Conservation (phyloP, 2,329 filamentous ascomycete genomes). For the Aplosporella prunicola region DNA sequence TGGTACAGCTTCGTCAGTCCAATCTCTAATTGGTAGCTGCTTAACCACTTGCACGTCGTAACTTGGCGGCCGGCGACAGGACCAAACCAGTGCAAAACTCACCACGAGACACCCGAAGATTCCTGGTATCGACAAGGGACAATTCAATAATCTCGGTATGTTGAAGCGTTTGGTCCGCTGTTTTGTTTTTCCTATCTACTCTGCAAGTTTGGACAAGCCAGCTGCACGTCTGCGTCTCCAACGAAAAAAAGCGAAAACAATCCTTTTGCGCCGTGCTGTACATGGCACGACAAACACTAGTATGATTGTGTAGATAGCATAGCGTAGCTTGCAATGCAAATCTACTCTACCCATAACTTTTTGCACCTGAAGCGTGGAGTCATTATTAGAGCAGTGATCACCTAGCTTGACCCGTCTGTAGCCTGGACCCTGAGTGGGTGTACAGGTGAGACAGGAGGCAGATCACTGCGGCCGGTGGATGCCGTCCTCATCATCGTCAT, state of each 20-base stretch:
- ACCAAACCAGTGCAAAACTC: too few relatives aligned
- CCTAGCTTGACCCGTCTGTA: slow-evolving; percentile 49
- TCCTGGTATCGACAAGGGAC: too few relatives aligned
- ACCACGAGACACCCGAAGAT: too few relatives aligned
- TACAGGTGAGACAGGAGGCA: slow-evolving; percentile 47
- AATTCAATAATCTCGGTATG: too few relatives aligned
- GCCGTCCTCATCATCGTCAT: slow-evolving; percentile 57
- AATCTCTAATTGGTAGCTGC: not conserved
- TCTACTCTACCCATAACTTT: slow-evolving; percentile 1
- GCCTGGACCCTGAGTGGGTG: not conserved
- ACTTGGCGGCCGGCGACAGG: not conserved
- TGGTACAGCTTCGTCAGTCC: too few relatives aligned
- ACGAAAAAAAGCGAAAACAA: not conserved
- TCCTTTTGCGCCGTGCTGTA: too few relatives aligned
- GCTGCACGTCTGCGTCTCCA: not conserved
- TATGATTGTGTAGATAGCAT: too few relatives aligned
- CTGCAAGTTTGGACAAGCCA: slow-evolving; percentile 3
- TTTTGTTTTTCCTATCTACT: slow-evolving; percentile 3
- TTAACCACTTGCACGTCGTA: not conserved
- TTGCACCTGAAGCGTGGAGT: not conserved
- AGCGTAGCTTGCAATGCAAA: too few relatives aligned
- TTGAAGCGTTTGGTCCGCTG: slow-evolving; percentile 10
- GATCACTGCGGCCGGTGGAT: slow-evolving; percentile 47
- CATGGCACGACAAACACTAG: too few relatives aligned
- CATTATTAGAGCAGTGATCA: slow-evolving; percentile 42